Conservation (phyloP, 805 yeast species). For the Saturnispora hagleri region DNA sequence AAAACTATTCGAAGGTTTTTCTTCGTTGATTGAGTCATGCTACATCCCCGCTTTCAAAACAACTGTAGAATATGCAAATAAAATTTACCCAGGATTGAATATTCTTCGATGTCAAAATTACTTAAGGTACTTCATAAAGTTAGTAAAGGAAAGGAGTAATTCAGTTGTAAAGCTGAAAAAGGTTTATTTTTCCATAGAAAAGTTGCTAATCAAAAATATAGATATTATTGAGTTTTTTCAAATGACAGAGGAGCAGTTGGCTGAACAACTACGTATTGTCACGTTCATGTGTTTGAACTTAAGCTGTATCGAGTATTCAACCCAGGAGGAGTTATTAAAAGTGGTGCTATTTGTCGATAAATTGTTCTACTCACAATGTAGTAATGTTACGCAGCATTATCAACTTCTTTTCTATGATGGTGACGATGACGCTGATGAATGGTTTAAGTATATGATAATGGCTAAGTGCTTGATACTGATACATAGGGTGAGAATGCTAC, state of each 20-base stretch:
- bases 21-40: constrained; percentile 58
- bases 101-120: constrained; percentile 27
- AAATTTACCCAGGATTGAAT: constrained; percentile 16
- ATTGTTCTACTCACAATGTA: constrained; percentile 22
- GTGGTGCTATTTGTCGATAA: constrained; percentile 37
- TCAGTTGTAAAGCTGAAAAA: neutral
- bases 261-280: constrained; percentile 20
- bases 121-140: constrained; percentile 32
- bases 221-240: neutral
- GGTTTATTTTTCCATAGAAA: neutral
- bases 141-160: constrained; percentile 30
- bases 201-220: neutral
- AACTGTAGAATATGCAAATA: constrained; percentile 39
- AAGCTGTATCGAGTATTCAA: constrained; percentile 29
- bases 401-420: constrained; percentile 7
- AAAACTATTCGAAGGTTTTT: constrained; percentile 55
- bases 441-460: constrained; percentile 7
- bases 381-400: constrained; percentile 4
- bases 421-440: constrained; percentile 11
- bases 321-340: constrained; percentile 43
- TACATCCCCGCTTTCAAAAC: constrained; percentile 53
- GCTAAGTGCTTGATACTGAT: constrained; percentile 16
- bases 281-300: constrained; percentile 33
- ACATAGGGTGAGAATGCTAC: constrained; percentile 9
- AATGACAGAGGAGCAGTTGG: constrained; percentile 8